These are phyloP conservation scores for Dendrobium officinale DNA, from an alignment of 106 monocot genomes.

Conservation along the genomic window DNA sequence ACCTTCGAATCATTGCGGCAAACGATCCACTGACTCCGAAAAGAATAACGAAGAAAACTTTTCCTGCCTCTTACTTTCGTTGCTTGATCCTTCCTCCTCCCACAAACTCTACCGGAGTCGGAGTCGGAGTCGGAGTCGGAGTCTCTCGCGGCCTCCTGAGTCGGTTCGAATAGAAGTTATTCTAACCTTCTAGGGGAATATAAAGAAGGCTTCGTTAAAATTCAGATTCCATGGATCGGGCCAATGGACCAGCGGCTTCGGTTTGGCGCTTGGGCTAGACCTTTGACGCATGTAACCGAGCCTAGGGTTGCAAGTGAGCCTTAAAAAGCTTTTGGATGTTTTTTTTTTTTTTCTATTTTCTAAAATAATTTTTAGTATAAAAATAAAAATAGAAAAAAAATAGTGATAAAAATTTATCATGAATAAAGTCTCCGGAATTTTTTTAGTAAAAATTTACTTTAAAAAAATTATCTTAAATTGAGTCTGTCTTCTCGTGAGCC, in stretches of 20 bases:
- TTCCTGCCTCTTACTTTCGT: not conserved
- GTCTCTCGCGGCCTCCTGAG: not conserved
- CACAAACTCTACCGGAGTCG: not conserved
- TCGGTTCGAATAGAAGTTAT: not conserved
- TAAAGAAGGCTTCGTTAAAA: no score
- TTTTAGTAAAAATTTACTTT: no score
- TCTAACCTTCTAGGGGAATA: not conserved
- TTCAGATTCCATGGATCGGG: no score
- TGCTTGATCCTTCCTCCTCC: not conserved
- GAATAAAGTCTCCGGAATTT: no score
- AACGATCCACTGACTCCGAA: not conserved
- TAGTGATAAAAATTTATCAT: no score
- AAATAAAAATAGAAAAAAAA: no score
- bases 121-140: not conserved
- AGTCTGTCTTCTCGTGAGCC: no score
- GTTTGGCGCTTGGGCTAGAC: not conserved
- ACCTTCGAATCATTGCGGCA: slow-evolving; percentile 18
- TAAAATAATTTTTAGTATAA: no score
- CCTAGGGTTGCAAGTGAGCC: not conserved
- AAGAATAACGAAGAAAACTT: not conserved
- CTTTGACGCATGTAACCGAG: not conserved
- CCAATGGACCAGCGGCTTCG: no score
- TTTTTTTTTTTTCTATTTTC: no score
- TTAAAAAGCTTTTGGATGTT: no score
- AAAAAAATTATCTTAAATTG: no score